Evolutionary conservation across 345 rosid genomes (phyloP).

Genomic region (Eucalyptus polybractea): DNA sequence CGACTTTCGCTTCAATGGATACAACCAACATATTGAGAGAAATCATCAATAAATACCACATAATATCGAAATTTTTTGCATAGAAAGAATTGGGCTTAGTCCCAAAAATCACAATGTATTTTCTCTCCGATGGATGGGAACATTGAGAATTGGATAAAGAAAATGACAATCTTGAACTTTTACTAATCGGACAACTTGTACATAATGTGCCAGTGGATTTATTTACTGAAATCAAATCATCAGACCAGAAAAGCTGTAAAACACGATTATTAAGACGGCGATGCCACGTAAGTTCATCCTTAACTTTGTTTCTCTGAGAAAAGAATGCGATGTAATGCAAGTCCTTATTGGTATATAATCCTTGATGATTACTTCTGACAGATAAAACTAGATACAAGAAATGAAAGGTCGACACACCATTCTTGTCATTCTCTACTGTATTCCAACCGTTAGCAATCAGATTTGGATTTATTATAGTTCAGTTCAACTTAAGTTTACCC

Average conservation of each 20-base stretch:
- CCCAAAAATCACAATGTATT: background rate
- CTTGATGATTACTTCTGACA: too few relatives aligned
- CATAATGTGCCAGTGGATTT: too few relatives aligned
- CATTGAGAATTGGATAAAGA: background rate
- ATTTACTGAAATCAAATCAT: too few relatives aligned
- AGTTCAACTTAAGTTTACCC: conserved; percentile 3
- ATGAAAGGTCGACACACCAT: too few relatives aligned
- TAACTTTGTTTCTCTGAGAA: too few relatives aligned
- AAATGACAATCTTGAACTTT: background rate
- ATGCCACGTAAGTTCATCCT: too few relatives aligned
- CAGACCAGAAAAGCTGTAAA: too few relatives aligned
- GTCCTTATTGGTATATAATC: too few relatives aligned
- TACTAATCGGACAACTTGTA: background rate
- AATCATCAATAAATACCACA: background rate
- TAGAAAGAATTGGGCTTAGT: background rate
- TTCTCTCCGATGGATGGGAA: background rate
- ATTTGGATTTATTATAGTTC: background rate
- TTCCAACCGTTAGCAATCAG: background rate
- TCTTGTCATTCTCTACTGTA: too few relatives aligned
- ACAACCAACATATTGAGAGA: background rate
- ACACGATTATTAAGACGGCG: too few relatives aligned
- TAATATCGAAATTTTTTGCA: background rate
- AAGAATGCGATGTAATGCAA: too few relatives aligned
- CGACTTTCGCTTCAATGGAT: background rate
- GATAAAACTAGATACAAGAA: too few relatives aligned